These are phyloP conservation scores for Russula emetica DNA, from an alignment of 768 basidiomycete genomes.

Conservation along the genomic window DNA sequence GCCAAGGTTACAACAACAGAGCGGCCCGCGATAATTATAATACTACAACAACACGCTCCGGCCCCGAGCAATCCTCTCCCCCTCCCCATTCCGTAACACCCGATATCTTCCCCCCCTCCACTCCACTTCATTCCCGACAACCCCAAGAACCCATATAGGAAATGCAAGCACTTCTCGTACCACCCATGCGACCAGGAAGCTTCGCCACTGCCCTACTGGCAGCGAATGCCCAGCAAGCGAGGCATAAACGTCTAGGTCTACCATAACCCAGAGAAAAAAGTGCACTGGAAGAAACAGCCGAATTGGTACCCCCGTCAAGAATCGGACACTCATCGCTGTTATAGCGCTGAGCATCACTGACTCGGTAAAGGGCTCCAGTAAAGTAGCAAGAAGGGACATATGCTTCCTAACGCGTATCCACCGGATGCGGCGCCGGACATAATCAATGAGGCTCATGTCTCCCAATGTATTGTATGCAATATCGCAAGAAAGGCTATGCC, in stretches of 20 bases:
- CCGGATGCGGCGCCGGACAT: slow-evolving; percentile 82
- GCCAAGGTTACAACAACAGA: neutral
- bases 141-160: slow-evolving; percentile 82
- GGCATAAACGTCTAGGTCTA: slow-evolving; percentile 80
- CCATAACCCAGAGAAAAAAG: slow-evolving; percentile 61
- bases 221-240: slow-evolving; percentile 68
- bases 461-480: slow-evolving; percentile 87
- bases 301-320: slow-evolving; percentile 47
- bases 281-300: slow-evolving; percentile 58
- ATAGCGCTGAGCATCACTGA: slow-evolving; percentile 66
- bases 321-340: slow-evolving; percentile 50
- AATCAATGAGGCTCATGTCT: slow-evolving; percentile 78
- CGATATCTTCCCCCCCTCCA: slow-evolving; percentile 86
- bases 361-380: slow-evolving; percentile 93
- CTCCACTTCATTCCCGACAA: slow-evolving; percentile 71
- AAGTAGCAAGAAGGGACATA: slow-evolving; percentile 83
- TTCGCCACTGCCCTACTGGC: slow-evolving; percentile 43
- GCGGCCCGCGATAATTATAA: slow-evolving; percentile 8
- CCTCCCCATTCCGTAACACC: slow-evolving; percentile 64
- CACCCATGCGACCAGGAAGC: slow-evolving; percentile 75
- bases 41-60: neutral
- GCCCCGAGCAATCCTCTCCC: slow-evolving; percentile 6
- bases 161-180: slow-evolving; percentile 77
- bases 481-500: slow-evolving; percentile 89
- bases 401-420: slow-evolving; percentile 97